These are phyloP conservation scores for Pleodorina starrii DNA, from an alignment of 139 green algal species.

Conservation along the genomic window DNA sequence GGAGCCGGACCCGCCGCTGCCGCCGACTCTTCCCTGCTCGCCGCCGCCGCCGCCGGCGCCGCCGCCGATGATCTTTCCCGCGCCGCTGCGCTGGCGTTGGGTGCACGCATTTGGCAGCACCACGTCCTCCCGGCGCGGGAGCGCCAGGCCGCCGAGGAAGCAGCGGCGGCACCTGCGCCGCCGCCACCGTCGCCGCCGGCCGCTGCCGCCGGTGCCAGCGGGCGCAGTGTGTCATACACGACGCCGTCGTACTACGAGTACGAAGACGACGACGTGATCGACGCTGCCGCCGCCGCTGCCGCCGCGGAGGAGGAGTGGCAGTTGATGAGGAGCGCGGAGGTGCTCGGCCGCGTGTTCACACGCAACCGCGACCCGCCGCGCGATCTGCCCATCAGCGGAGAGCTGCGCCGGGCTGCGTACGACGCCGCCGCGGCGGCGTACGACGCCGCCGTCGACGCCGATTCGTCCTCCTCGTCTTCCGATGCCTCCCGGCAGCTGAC, in stretches of 20 bases:
- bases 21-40: too few relatives aligned
- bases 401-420: slow-evolving; percentile 1
- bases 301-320: neutral
- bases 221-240: neutral
- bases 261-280: neutral
- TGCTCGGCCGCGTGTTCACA: slow-evolving; percentile 16
- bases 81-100: neutral
- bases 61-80: neutral
- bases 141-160: neutral
- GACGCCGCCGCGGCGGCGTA: neutral
- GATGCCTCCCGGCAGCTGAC: neutral
- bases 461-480: neutral
- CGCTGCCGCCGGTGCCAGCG: neutral
- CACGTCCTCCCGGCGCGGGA: slow-evolving; percentile 24
- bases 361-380: neutral
- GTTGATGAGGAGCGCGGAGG: neutral
- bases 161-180: neutral
- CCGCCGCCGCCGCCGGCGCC: neutral
- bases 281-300: neutral
- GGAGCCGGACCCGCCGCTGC: neutral
- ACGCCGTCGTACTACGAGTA: neutral
- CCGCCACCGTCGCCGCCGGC: neutral
- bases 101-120: slow-evolving; percentile 18
- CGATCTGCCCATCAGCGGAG: slow-evolving; percentile 5
- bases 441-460: neutral